Evolutionary conservation across 2,329 filamentous ascomycete species (phyloP).

Genomic region (Fusarium gaditjirri): DNA sequence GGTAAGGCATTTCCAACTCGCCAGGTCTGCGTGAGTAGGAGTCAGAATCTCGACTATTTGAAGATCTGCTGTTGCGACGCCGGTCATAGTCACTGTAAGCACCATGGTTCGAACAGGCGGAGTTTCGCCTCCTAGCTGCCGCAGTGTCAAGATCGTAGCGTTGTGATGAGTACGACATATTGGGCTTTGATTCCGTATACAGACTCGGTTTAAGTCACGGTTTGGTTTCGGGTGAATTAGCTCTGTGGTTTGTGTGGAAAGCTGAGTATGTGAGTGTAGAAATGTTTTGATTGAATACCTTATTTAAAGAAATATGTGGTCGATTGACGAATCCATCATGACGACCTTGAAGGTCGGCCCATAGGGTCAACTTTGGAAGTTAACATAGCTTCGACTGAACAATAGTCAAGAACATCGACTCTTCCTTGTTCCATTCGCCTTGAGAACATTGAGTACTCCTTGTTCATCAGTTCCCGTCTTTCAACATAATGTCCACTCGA

Average conservation of each 20-base stretch:
- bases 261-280: not conserved
- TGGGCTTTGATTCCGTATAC: not conserved
- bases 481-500: constrained; percentile 2
- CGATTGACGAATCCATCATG: not conserved
- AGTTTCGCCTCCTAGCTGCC: constrained; percentile 3
- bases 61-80: not conserved
- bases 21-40: not conserved
- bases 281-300: not conserved
- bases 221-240: not conserved
- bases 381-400: not conserved
- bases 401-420: not conserved
- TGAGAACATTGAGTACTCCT: not conserved
- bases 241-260: not conserved
- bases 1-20: not conserved
- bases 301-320: not conserved
- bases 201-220: not conserved
- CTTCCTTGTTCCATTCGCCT: not conserved
- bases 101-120: not conserved
- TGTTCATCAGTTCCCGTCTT: not conserved
- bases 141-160: constrained; percentile 10
- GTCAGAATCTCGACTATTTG: not conserved
- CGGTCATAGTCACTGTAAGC: not conserved
- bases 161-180: constrained; percentile 30
- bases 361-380: not conserved
- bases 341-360: not conserved